Percentiles rank a stretch among this genome's conserved stretches.
Evolutionary conservation across 2,329 filamentous ascomycete genomes (phyloP).

Genomic region (Ilyonectria mors-panacis): DNA sequence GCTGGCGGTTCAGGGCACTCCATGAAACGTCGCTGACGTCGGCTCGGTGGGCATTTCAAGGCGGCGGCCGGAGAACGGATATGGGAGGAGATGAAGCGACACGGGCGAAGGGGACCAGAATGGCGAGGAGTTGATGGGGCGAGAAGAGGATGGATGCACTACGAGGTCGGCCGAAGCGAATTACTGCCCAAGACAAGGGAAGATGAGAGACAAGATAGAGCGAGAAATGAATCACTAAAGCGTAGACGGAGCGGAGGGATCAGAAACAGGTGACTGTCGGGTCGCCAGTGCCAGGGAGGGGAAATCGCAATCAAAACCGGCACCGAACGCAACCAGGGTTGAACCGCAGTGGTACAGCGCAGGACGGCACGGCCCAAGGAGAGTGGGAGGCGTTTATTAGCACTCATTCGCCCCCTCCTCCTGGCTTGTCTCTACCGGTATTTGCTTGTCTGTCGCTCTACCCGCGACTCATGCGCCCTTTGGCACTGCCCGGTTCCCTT

Average conservation of each 20-base stretch:
- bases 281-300: conserved; percentile 42
- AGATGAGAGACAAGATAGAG: conserved; percentile 6
- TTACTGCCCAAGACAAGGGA: conserved; percentile 11
- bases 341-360: conserved; percentile 9
- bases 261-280: conserved; percentile 45
- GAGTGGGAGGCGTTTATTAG: conserved; percentile 1
- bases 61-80: conserved; percentile 8
- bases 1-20: conserved; percentile 39
- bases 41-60: conserved; percentile 46
- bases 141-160: not conserved
- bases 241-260: conserved; percentile 39
- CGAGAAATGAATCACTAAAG: conserved; percentile 31
- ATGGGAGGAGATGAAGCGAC: not conserved
- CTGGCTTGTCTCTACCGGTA: too few relatives aligned
- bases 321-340: conserved; percentile 38
- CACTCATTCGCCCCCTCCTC: too few relatives aligned
- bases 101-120: conserved; percentile 5
- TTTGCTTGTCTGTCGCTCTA: too few relatives aligned
- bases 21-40: conserved; percentile 42
- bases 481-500: not conserved
- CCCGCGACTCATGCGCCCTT: too few relatives aligned
- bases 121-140: not conserved
- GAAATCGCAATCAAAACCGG: conserved; percentile 47
- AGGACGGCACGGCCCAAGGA: conserved; percentile 6
- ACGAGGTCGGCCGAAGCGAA: not conserved